Percentiles rank a stretch among this genome's conserved stretches.
Evolutionary conservation across 495 filamentous ascomycete genomes (phyloP).

Genomic region (Sordaria brevicollis): DNA sequence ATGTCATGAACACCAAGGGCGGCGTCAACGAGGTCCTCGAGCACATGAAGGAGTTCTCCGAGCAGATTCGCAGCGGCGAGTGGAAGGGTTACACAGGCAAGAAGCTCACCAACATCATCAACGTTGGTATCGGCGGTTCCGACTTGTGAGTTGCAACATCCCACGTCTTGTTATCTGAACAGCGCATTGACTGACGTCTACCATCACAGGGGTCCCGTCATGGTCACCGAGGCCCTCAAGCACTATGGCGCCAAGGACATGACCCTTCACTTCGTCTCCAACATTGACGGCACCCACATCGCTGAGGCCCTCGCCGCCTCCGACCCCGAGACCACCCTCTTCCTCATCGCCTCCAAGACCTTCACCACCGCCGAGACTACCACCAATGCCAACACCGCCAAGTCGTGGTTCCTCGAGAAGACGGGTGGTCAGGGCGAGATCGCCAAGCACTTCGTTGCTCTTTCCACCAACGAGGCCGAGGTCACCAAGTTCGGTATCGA

Average conservation of each 20-base stretch:
- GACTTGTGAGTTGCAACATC: slow-evolving; percentile 62
- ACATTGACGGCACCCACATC: slow-evolving; percentile 97
- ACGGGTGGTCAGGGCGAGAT: slow-evolving; percentile 69
- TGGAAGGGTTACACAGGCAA: slow-evolving; percentile 99
- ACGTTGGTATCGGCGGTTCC: slow-evolving; percentile 96
- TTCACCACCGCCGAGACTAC: slow-evolving; percentile 97
- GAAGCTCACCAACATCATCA: slow-evolving; percentile 91
- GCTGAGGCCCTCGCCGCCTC: slow-evolving; percentile 83
- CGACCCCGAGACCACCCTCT: slow-evolving; percentile 92
- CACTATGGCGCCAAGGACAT: slow-evolving; percentile 76
- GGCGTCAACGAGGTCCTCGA: slow-evolving; percentile 83
- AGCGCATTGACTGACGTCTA: background rate
- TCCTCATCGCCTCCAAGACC: slow-evolving; percentile 96
- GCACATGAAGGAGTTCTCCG: slow-evolving; percentile 95
- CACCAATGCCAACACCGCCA: slow-evolving; percentile 94
- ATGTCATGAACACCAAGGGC: slow-evolving; percentile 65
- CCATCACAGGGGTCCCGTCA: slow-evolving; percentile 71
- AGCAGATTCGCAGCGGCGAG: slow-evolving; percentile 85
- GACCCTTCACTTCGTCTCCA: slow-evolving; percentile 95
- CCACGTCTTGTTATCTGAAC: background rate
- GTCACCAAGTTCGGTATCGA: slow-evolving; percentile 98
- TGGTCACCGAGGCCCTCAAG: slow-evolving; percentile 96
- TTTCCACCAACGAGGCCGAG: slow-evolving; percentile 91
- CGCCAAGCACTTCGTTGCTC: slow-evolving; percentile 96
- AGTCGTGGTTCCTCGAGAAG: slow-evolving; percentile 88